These are phyloP conservation scores for Silene vulgaris DNA, from an alignment of 179 eudicot genomes.

Conservation along the genomic window DNA sequence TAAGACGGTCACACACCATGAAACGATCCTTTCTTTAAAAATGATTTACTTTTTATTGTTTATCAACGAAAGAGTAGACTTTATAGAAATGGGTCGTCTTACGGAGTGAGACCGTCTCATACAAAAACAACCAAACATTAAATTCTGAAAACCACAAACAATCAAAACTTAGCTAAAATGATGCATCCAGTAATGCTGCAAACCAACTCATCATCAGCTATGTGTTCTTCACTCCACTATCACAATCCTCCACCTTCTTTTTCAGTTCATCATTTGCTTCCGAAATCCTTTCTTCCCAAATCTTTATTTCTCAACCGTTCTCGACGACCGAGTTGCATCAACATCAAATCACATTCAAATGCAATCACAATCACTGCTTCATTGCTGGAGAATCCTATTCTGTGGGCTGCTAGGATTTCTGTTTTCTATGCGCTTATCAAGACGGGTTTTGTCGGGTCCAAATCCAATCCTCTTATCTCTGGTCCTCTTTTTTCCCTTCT, in stretches of 20 bases:
- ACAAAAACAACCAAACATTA: slow-evolving; percentile 4
- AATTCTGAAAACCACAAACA: slow-evolving; percentile 3
- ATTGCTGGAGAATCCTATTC: slow-evolving; percentile 54
- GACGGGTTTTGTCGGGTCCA: slow-evolving; percentile 92
- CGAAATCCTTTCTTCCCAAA: not conserved
- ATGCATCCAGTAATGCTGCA: too few relatives aligned
- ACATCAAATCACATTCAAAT: too few relatives aligned
- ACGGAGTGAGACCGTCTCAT: too few relatives aligned
- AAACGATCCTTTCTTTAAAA: too few relatives aligned
- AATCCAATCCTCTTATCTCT: slow-evolving; percentile 57
- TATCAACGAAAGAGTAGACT: too few relatives aligned
- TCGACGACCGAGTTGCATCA: not conserved
- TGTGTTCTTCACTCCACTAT: not conserved
- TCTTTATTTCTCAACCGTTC: not conserved
- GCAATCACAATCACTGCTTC: slow-evolving; percentile 30
- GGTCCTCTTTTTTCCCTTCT: slow-evolving; percentile 23
- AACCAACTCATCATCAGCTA: too few relatives aligned
- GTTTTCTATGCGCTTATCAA: slow-evolving; percentile 78
- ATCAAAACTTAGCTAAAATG: not conserved
- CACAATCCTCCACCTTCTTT: not conserved
- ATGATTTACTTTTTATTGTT: too few relatives aligned
- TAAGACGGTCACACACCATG: too few relatives aligned
- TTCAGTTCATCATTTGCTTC: not conserved
- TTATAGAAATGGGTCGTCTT: too few relatives aligned
- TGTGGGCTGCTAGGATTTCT: slow-evolving; percentile 85